Evolutionary conservation across 2,329 filamentous ascomycete genomes (phyloP).

Genomic region (Epichloe gansuensis): DNA sequence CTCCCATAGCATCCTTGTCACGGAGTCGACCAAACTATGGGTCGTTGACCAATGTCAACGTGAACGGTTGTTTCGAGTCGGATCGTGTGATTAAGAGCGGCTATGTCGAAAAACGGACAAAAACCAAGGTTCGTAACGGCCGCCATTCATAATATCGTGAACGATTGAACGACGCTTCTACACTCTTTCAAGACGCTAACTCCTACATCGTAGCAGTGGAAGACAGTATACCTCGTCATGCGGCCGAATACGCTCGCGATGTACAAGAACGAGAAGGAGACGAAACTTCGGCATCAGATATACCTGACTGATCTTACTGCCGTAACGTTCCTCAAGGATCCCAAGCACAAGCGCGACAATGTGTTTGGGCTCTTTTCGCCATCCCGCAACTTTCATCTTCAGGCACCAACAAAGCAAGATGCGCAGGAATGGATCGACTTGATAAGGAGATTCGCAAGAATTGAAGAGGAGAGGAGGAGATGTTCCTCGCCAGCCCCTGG

Average conservation of each 20-base stretch:
- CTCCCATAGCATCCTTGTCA: constrained; percentile 11
- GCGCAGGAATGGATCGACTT: constrained; percentile 77
- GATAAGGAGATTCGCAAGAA: constrained; percentile 67
- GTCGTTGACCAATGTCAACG: constrained; percentile 74
- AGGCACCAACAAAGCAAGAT: constrained; percentile 60
- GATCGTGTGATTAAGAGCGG: constrained; percentile 88
- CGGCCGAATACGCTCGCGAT: constrained; percentile 82
- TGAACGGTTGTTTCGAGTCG: constrained; percentile 92
- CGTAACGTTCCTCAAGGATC: constrained; percentile 76
- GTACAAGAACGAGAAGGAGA: constrained; percentile 86
- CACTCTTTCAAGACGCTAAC: constrained; percentile 6
- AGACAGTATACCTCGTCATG: constrained; percentile 76
- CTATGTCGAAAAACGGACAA: constrained; percentile 76
- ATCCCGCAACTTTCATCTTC: constrained; percentile 81
- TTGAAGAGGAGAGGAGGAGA: constrained; percentile 80
- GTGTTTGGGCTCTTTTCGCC: constrained; percentile 90
- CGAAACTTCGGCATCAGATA: constrained; percentile 79
- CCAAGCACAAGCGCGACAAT: constrained; percentile 74
- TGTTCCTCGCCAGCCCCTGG: constrained; percentile 59
- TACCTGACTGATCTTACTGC: constrained; percentile 83
- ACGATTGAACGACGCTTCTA: too few relatives aligned
- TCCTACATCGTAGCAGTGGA: constrained; percentile 58
- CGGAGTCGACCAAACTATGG: constrained; percentile 33
- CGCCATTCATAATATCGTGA: not conserved
- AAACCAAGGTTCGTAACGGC: constrained; percentile 60